phyloP scores from a whole-genome alignment of 495 filamentous ascomycete genomes.

The Schizothecium vesticola region DNA sequence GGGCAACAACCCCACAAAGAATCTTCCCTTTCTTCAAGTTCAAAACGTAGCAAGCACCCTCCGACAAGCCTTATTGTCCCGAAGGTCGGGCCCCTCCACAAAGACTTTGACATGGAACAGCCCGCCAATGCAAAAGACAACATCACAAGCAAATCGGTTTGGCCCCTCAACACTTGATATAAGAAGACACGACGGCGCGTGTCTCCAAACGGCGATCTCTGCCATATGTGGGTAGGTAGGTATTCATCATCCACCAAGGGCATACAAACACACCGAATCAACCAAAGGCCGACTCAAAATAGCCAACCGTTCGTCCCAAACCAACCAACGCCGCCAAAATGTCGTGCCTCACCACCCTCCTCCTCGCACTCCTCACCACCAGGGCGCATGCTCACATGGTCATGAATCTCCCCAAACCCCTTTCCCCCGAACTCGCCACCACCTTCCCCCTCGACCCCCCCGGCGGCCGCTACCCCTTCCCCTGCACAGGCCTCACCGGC shows the following conservation, averaged over 20 bases:
- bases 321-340: not conserved
- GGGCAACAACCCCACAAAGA: not conserved
- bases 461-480: slow-evolving; percentile 5
- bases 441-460: slow-evolving; percentile 4
- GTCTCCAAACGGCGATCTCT: not conserved
- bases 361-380: not conserved
- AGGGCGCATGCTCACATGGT: slow-evolving; percentile 1
- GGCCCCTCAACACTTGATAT: not conserved
- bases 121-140: not conserved
- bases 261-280: too few species aligned
- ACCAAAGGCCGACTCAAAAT: too few species aligned
- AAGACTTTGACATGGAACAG: not conserved
- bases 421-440: not conserved
- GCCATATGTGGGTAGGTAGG: too few species aligned
- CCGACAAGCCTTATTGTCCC: not conserved
- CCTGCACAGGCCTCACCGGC: slow-evolving; percentile 3
- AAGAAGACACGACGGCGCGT: not conserved
- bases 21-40: not conserved
- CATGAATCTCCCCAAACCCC: slow-evolving; percentile 2
- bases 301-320: not conserved
- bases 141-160: not conserved
- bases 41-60: not conserved
- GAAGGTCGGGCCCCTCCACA: not conserved
- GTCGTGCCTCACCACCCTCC: not conserved
- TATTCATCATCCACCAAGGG: too few species aligned